Evolutionary conservation across 192 early-diverging fungal genomes (phyloP), one percentile per base, ranked within the genome.

Genomic region (Cetraspora pellucida): DNA sequence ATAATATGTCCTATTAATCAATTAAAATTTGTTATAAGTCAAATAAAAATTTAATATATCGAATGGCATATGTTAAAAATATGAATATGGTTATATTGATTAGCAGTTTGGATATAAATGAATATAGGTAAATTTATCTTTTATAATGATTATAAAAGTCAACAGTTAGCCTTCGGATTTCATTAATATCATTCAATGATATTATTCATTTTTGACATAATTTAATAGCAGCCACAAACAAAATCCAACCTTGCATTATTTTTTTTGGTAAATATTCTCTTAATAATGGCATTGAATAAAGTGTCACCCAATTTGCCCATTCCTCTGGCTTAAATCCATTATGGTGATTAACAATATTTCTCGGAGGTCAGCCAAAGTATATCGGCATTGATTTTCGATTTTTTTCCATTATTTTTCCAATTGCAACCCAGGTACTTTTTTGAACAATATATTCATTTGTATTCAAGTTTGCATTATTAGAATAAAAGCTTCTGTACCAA

Each of bases 271-370:
- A 31, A 31, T 64, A 17, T 19, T 37, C 31, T 14, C 30, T 64
- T 64, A 64, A 64, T 17, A 64, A 37, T 16, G 61, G 61, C 31
- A 64, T 64, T 11, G 10, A 64, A 64, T 64, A 64, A 31, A 64
- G 31, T 3, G 17, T 16, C 16, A 31, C 31, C 61, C 61, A 64
- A 37, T 64, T 64, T 19, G 31, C 31, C 61, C 61, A 31, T 31
- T 64, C 31, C 17, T 64, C 61, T 31, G 61, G 27, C 27, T 64
- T 64, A 27, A 31, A 64, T 64, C 28, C 16, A 64, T 64, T 27
- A 64, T 2, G 31, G 14, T 64, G 16, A 31, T 16, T 11, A 64
- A 64, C 23, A 64, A 64, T 64, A 17, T 64, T 64, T 57, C 54
- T 3, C 30, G 31, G 61, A 37, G 28, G 17, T 31, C 17, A 10